Percentiles rank a stretch among this genome's conserved stretches.
Evolutionary conservation across 352 stramenopile species (phyloP).

Genomic region (Blastocystis sp.): DNA sequence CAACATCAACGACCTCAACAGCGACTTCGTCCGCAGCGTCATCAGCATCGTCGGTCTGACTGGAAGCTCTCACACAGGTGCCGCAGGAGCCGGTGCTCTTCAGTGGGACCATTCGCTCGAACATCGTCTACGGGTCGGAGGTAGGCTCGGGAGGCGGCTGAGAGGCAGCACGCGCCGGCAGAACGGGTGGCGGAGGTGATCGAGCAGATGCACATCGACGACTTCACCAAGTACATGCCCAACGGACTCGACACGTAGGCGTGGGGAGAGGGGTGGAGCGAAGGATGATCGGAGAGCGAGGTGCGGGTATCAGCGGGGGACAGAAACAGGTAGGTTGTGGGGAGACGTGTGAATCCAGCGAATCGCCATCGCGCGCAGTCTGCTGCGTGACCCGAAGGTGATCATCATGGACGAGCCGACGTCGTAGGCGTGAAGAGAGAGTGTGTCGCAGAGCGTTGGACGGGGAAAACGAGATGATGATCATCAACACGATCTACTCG

Average conservation of each 20-base stretch:
- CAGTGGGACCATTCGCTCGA: constrained; percentile 66
- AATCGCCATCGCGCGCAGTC: constrained; percentile 72
- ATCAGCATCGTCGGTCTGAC: constrained; percentile 56
- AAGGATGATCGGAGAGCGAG: constrained; percentile 70
- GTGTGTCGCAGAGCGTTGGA: constrained; percentile 9
- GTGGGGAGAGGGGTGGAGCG: background rate
- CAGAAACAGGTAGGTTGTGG: constrained; percentile 81
- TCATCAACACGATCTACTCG: constrained; percentile 38
- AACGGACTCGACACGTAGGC: constrained; percentile 72
- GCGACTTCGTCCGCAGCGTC: constrained; percentile 30
- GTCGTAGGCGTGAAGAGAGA: background rate
- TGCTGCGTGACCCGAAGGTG: constrained; percentile 67
- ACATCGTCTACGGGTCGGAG: constrained; percentile 69
- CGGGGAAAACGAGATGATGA: constrained; percentile 49
- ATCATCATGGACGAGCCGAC: constrained; percentile 74
- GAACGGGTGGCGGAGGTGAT: constrained; percentile 70
- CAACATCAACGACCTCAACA: constrained; percentile 30
- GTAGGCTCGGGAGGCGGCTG: background rate
- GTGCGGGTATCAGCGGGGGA: constrained; percentile 76
- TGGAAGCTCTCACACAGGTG: constrained; percentile 70
- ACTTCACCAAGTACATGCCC: constrained; percentile 78
- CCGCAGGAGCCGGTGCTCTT: constrained; percentile 82
- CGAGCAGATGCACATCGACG: constrained; percentile 74
- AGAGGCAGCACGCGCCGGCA: constrained; percentile 61
- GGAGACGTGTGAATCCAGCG: constrained; percentile 73